Percentiles rank a stretch among this genome's conserved stretches.
Conservation (phyloP, 352 stramenopile species). For the Phytophthora cryptogea region DNA sequence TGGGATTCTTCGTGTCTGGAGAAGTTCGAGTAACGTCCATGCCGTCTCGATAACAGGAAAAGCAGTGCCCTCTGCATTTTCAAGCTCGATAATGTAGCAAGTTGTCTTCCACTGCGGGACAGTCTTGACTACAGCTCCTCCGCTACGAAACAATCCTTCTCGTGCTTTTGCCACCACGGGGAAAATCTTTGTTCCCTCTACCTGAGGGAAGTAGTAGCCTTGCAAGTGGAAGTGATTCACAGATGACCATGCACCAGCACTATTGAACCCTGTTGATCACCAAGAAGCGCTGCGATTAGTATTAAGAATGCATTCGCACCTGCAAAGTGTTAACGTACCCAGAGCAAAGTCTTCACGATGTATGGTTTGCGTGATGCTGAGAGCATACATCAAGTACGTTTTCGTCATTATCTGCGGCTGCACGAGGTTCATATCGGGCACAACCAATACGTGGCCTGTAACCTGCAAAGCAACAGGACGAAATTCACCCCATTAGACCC, state of each 20-base stretch:
- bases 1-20: slow-evolving; percentile 43
- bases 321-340: slow-evolving; percentile 28
- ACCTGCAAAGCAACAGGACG: slow-evolving; percentile 36
- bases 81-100: slow-evolving; percentile 43
- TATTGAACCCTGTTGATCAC: slow-evolving; percentile 60
- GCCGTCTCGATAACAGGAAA: slow-evolving; percentile 17
- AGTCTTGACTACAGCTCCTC: slow-evolving; percentile 16
- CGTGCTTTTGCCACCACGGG: slow-evolving; percentile 44
- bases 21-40: slow-evolving; percentile 50
- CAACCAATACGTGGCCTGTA: slow-evolving; percentile 58
- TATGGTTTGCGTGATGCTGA: slow-evolving; percentile 31
- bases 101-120: slow-evolving; percentile 51
- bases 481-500: too few species aligned
- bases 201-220: slow-evolving; percentile 52
- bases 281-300: not conserved
- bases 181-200: slow-evolving; percentile 32
- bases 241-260: slow-evolving; percentile 72
- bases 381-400: slow-evolving; percentile 29
- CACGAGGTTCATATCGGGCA: slow-evolving; percentile 47
- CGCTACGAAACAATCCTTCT: slow-evolving; percentile 32
- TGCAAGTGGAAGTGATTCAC: slow-evolving; percentile 83
- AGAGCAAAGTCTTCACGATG: slow-evolving; percentile 47
- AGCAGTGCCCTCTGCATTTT: slow-evolving; percentile 1
- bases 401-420: slow-evolving; percentile 46
- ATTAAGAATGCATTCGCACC: too few species aligned